These are phyloP conservation scores for Termitomyces sp. DNA, from an alignment of 768 basidiomycete genomes.

Conservation along the genomic window DNA sequence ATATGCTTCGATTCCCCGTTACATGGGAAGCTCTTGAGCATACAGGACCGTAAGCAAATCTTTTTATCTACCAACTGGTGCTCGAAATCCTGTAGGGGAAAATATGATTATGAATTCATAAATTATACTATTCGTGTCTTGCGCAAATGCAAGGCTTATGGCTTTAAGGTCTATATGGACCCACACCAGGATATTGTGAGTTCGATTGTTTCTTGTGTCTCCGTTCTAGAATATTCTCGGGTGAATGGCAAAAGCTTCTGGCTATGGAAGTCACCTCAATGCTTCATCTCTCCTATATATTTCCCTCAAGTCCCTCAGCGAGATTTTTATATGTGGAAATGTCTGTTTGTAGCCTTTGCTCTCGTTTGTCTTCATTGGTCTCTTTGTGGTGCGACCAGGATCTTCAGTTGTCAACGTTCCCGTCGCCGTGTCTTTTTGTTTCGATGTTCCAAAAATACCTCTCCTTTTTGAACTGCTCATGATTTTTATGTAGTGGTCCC, in stretches of 20 bases:
- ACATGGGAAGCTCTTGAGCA: slow-evolving; percentile 96
- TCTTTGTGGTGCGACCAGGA: too few relatives aligned
- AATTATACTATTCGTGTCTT: slow-evolving; percentile 86
- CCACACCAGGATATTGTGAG: slow-evolving; percentile 94
- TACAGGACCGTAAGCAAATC: slow-evolving; percentile 80
- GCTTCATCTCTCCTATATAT: background rate
- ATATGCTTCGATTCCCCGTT: slow-evolving; percentile 76
- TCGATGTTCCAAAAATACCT: background rate
- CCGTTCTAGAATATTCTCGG: background rate
- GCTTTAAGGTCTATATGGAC: slow-evolving; percentile 89
- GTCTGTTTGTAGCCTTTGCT: background rate
- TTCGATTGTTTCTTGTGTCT: slow-evolving; percentile 9
- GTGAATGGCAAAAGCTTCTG: background rate
- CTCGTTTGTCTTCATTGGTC: background rate
- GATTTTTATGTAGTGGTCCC: slow-evolving; percentile 67
- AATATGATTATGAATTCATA: slow-evolving; percentile 89
- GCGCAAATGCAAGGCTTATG: slow-evolving; percentile 87
- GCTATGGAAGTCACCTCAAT: background rate
- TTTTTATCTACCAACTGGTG: slow-evolving; percentile 8
- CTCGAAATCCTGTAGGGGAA: slow-evolving; percentile 46
- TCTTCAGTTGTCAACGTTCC: background rate
- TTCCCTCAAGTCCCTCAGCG: background rate
- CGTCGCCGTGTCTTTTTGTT: background rate
- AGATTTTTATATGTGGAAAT: too few relatives aligned
- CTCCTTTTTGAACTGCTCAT: background rate